Evolutionary conservation across 305 asterid species (phyloP).

Genomic region (Solanum chacoense): DNA sequence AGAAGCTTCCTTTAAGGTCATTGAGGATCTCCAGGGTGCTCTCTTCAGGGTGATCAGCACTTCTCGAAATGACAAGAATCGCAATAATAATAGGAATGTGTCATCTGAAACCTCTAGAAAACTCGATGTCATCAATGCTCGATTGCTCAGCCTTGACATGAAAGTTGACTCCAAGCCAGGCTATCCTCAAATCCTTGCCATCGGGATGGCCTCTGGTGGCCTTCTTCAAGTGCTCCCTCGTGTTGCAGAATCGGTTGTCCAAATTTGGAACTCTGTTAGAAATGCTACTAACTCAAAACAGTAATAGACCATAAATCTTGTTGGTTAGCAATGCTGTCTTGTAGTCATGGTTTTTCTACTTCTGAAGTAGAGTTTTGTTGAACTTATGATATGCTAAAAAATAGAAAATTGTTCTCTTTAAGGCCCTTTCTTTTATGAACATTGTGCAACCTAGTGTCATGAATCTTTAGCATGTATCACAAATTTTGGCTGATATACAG

Average conservation of each 20-base stretch:
- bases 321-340: neutral
- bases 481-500: neutral
- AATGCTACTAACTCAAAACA: conserved; percentile 23
- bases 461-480: neutral
- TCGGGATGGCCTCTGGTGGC: conserved; percentile 59
- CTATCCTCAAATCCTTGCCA: conserved; percentile 49
- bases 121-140: conserved; percentile 56
- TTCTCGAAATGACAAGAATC: conserved; percentile 13
- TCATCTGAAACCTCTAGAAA: conserved; percentile 34
- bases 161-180: conserved; percentile 82
- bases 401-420: neutral
- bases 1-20: conserved; percentile 74
- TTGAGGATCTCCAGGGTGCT: conserved; percentile 72
- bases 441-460: neutral
- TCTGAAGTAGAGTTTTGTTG: neutral
- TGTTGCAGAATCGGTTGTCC: conserved; percentile 33
- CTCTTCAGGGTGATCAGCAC: conserved; percentile 35
- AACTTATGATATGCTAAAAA: neutral
- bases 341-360: neutral
- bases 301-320: neutral
- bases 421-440: neutral
- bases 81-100: conserved; percentile 13
- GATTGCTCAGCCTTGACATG: conserved; percentile 48
- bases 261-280: conserved; percentile 47
- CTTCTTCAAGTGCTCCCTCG: conserved; percentile 19